Conservation (phyloP, 768 basidiomycete species). For the Kwoniella sp. region DNA sequence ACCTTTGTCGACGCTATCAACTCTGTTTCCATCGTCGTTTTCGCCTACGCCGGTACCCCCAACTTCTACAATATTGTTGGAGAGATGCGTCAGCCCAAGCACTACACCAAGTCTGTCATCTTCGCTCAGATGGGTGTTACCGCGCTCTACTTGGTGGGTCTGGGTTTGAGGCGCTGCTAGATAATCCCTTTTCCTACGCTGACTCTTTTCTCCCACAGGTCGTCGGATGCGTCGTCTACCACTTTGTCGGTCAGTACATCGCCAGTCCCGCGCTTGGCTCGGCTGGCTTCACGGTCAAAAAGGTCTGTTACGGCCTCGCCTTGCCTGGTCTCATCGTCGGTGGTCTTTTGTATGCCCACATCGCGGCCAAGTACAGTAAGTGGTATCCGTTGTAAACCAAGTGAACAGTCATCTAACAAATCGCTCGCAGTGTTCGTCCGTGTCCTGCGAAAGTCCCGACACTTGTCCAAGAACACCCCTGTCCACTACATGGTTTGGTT, state of each 20-base stretch:
- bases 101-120: slow-evolving; percentile 53
- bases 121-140: slow-evolving; percentile 46
- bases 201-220: slow-evolving; percentile 40
- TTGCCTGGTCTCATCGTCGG: slow-evolving; percentile 40
- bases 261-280: slow-evolving; percentile 54
- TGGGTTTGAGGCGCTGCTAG: no score
- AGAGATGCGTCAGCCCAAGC: slow-evolving; percentile 55
- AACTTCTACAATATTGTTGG: slow-evolving; percentile 46
- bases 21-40: slow-evolving; percentile 51
- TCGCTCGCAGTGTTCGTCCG: slow-evolving; percentile 39
- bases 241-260: slow-evolving; percentile 49
- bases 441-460: slow-evolving; percentile 36
- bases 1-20: slow-evolving; percentile 52
- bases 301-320: slow-evolving; percentile 46
- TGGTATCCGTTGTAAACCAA: neutral
- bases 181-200: neutral
- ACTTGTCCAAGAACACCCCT: slow-evolving; percentile 35
- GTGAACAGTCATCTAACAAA: neutral
- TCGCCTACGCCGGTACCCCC: slow-evolving; percentile 50
- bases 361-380: slow-evolving; percentile 8
- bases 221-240: slow-evolving; percentile 52
- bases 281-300: slow-evolving; percentile 49
- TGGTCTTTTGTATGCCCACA: slow-evolving; percentile 38
- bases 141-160: slow-evolving; percentile 36
- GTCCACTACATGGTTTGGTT: slow-evolving; percentile 43